These are phyloP conservation scores for Jackrogersella minutella DNA, from an alignment of 495 filamentous ascomycete genomes.

Conservation along the genomic window DNA sequence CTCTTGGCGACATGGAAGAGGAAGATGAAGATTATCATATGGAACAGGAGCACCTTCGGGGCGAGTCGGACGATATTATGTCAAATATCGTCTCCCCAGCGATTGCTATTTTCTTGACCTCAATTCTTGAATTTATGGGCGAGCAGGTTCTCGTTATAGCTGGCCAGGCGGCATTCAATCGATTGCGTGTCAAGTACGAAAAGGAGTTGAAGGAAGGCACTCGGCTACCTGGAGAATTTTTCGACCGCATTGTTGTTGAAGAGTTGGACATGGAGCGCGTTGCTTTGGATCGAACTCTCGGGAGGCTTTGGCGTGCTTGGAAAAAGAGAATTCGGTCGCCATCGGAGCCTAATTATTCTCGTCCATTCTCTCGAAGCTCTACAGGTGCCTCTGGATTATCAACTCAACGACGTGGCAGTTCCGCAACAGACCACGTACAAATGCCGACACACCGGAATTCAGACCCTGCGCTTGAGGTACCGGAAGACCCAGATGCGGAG, in stretches of 20 bases:
- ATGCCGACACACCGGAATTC: slow-evolving; percentile 20
- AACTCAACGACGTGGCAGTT: slow-evolving; percentile 52
- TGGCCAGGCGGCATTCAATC: slow-evolving; percentile 85
- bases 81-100: slow-evolving; percentile 83
- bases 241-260: slow-evolving; percentile 79
- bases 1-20: slow-evolving; percentile 95
- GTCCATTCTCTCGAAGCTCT: slow-evolving; percentile 54
- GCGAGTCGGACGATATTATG: slow-evolving; percentile 60
- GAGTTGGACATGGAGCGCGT: slow-evolving; percentile 93
- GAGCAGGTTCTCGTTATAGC: slow-evolving; percentile 88
- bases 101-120: slow-evolving; percentile 94
- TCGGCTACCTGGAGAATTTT: slow-evolving; percentile 49
- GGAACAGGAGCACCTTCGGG: slow-evolving; percentile 71
- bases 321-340: slow-evolving; percentile 77
- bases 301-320: slow-evolving; percentile 94
- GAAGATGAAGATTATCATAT: slow-evolving; percentile 92
- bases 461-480: slow-evolving; percentile 20
- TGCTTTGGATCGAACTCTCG: slow-evolving; percentile 85
- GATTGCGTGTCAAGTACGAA: slow-evolving; percentile 63
- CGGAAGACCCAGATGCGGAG: slow-evolving; percentile 15
- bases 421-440: slow-evolving; percentile 29
- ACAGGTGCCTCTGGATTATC: slow-evolving; percentile 28
- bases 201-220: slow-evolving; percentile 60
- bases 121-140: slow-evolving; percentile 91
- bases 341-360: slow-evolving; percentile 46